Conservation (phyloP, 257 asterid species). For the Solanum bulbocastanum region DNA sequence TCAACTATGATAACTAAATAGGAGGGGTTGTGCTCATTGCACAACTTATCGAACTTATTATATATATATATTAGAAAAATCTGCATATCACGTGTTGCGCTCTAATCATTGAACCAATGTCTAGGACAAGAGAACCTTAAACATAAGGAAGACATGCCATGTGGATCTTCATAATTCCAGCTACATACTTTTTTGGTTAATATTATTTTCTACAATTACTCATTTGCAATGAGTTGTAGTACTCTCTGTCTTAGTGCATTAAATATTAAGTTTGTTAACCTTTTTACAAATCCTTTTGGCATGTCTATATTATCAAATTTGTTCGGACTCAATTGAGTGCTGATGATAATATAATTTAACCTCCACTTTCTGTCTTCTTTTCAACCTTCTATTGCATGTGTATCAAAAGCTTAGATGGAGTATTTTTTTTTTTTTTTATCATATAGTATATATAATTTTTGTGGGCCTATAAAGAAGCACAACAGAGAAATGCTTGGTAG, state of each 20-base stretch:
- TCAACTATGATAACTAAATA: not conserved
- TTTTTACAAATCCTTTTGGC: not conserved
- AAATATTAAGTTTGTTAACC: not conserved
- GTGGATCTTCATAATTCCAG: not conserved
- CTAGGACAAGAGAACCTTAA: not conserved
- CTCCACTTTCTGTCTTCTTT: conserved; percentile 5
- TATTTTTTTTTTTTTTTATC: not conserved
- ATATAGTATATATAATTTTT: conserved; percentile 3
- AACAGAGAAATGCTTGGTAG: conserved; percentile 18
- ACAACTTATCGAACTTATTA: not conserved
- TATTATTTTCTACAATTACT: not conserved
- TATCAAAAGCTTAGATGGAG: conserved; percentile 14
- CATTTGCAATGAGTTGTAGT: not conserved
- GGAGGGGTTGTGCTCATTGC: not conserved
- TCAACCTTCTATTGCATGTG: conserved; percentile 3
- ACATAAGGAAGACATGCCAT: not conserved
- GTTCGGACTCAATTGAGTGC: conserved; percentile 4
- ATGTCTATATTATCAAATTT: not conserved
- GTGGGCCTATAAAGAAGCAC: conserved; percentile 19
- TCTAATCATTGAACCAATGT: not conserved
- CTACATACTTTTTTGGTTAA: not conserved
- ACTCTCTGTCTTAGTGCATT: not conserved
- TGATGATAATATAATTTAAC: not conserved
- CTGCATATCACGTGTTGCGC: not conserved
- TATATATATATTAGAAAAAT: not conserved